These are phyloP conservation scores for Ploettnerulaceae sp. DNA, from an alignment of 2,329 filamentous ascomycete genomes.

Conservation along the genomic window DNA sequence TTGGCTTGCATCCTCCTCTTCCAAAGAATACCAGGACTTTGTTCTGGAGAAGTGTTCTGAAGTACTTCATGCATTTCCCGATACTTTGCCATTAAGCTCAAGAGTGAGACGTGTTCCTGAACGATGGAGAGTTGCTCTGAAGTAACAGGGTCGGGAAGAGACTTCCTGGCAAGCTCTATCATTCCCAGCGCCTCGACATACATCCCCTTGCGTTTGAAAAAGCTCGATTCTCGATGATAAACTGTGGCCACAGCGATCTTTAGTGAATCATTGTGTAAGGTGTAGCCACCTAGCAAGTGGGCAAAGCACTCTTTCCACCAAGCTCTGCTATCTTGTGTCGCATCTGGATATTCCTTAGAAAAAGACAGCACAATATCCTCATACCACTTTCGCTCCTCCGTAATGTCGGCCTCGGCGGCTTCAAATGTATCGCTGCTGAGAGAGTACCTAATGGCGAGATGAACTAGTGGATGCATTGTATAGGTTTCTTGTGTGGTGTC, in stretches of 20 bases:
- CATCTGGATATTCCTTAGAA: constrained; percentile 23
- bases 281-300: constrained; percentile 20
- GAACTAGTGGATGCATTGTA: constrained; percentile 24
- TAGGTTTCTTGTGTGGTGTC: constrained; percentile 16
- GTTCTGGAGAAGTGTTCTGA: constrained; percentile 16
- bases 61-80: constrained; percentile 22
- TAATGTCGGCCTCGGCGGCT: constrained; percentile 14
- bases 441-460: constrained; percentile 20
- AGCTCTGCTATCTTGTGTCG: constrained; percentile 16
- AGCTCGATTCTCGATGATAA: constrained; percentile 24
- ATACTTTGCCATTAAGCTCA: constrained; percentile 24
- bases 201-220: constrained; percentile 22
- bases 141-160: constrained; percentile 22
- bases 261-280: constrained; percentile 19
- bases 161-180: constrained; percentile 20
- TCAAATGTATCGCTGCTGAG: constrained; percentile 11
- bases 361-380: constrained; percentile 24
- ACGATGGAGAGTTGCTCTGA: constrained; percentile 19
- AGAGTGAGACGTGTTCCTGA: constrained; percentile 21
- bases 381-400: constrained; percentile 24
- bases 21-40: constrained; percentile 19
- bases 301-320: constrained; percentile 28
- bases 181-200: constrained; percentile 24
- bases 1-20: constrained; percentile 26
- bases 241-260: constrained; percentile 21